Base-by-base conservation (phyloP, 164 flowering plant species). In the Magnolia kwangsiensis region DNA sequence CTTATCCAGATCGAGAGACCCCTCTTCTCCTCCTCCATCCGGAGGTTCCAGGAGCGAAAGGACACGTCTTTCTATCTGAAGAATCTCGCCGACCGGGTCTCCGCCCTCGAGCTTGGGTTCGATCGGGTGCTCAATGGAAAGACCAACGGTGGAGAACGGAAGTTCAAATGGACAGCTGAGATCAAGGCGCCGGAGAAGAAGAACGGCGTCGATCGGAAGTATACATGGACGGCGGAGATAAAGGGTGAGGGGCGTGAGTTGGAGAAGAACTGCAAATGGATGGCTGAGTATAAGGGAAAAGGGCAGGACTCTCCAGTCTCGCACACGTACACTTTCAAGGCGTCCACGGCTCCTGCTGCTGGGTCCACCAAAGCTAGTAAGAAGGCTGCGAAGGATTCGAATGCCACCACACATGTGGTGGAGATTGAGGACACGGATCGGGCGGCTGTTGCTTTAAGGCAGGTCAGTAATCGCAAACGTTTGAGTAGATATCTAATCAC, bases 381-480 rank as follows among this genome's bases (percentile, higher is more conserved):
- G 74, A 73, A 65, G 81, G 71, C 58, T 16, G 78, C 68, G 78
- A 75, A 81, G 68, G 50, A 19, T 11, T 74, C 83, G 82, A 81
- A 86, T 65, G 10, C 68, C 27, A 75, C 49, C 50, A 67, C 81
- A 74, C 92, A 88, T 74, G 50, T 83, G 75, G 91, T 93, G 23
- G 90, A 88, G 90, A 95, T 95, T 31, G 92, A 93, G 80, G 95
- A 87, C 50, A 77, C 79, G 0, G 88, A 89, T 86, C 92, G 86
- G 50, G 87, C 92, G 2, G 91, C 85, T 50, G 4, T 90, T 19
- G 84, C 88, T 79, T 81, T 91, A 7, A 83, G 85, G 76, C 92
- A 89, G 91, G 98, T 93, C 7, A 23, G 71, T 73, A 63, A 9
- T 37, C 45, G 45, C 45, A 4, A 37, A 37, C 45, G 45, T 37